Conservation (phyloP, 139 green algal species). For the Asterochloris erici region DNA sequence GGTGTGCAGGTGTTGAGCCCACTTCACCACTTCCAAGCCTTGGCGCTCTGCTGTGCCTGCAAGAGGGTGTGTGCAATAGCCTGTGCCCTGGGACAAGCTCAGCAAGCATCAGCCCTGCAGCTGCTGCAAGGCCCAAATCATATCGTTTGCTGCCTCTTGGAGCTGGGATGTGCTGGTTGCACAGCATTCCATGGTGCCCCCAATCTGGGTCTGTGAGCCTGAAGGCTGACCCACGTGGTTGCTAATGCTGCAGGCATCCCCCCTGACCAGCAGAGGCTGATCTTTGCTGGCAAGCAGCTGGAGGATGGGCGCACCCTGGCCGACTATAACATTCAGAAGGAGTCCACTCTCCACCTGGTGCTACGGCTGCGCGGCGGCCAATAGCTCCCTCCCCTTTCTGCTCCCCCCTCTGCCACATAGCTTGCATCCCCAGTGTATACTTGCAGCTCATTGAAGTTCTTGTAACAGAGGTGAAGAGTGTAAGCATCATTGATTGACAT, state of each 20-base stretch:
- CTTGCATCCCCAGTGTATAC: no score
- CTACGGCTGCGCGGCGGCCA: constrained; percentile 82
- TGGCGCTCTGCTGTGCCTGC: neutral
- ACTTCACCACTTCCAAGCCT: neutral
- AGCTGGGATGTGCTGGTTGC: neutral
- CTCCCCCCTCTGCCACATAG: no score
- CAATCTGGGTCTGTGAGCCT: no score
- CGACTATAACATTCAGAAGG: constrained; percentile 99
- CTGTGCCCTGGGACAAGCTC: neutral
- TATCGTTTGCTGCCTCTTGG: no score
- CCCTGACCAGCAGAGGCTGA: constrained; percentile 93
- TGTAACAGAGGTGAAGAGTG: no score
- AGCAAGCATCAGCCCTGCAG: neutral
- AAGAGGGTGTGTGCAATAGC: constrained; percentile 18
- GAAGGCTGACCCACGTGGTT: no score
- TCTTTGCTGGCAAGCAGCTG: constrained; percentile 96
- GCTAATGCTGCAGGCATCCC: constrained; percentile 83
- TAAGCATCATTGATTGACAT: no score
- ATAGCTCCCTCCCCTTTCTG: no score
- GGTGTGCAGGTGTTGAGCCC: neutral
- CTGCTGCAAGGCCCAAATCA: no score
- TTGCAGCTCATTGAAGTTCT: no score
- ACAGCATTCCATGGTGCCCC: no score
- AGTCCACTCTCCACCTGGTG: constrained; percentile 81
- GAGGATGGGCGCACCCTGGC: constrained; percentile 91